Conservation (phyloP, 208 protist genomes). For the Trypanosoma avium region DNA sequence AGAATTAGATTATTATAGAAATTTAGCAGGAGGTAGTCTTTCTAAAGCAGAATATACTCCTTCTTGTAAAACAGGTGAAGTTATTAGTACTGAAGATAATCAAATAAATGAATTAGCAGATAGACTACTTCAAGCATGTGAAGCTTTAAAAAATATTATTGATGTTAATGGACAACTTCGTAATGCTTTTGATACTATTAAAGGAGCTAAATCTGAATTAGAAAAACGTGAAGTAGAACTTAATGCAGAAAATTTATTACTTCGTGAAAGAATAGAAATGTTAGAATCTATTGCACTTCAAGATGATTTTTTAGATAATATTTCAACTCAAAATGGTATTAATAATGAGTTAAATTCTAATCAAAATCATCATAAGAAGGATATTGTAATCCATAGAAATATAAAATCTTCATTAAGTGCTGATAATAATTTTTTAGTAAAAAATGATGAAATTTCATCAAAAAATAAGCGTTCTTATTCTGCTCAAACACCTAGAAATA, state of each 20-base stretch:
- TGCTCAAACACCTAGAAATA: too few species aligned
- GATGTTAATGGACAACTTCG: constrained; percentile 76
- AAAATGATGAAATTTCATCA: too few species aligned
- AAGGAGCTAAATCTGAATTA: constrained; percentile 34
- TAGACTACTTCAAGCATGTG: constrained; percentile 70
- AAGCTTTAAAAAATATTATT: constrained; percentile 77
- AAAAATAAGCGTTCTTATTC: too few species aligned
- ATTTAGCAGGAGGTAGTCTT: constrained; percentile 28
- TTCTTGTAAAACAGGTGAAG: too few species aligned
- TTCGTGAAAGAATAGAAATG: constrained; percentile 84
- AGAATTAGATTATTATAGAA: constrained; percentile 76
- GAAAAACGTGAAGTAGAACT: constrained; percentile 69
- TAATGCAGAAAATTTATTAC: constrained; percentile 82
- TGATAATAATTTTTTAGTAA: too few species aligned
- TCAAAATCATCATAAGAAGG: background rate
- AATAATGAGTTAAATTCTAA: constrained; percentile 1
- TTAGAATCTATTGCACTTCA: constrained; percentile 84
- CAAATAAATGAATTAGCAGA: constrained; percentile 63
- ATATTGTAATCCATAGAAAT: too few species aligned
- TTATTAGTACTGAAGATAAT: background rate
- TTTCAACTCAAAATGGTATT: constrained; percentile 14
- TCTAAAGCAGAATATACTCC: background rate
- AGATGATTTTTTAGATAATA: constrained; percentile 28
- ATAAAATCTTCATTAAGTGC: too few species aligned
- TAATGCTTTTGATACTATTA: constrained; percentile 64